These are phyloP conservation scores for Amesomyces nigricolor DNA, from an alignment of 2,329 filamentous ascomycete species.

Conservation along the genomic window DNA sequence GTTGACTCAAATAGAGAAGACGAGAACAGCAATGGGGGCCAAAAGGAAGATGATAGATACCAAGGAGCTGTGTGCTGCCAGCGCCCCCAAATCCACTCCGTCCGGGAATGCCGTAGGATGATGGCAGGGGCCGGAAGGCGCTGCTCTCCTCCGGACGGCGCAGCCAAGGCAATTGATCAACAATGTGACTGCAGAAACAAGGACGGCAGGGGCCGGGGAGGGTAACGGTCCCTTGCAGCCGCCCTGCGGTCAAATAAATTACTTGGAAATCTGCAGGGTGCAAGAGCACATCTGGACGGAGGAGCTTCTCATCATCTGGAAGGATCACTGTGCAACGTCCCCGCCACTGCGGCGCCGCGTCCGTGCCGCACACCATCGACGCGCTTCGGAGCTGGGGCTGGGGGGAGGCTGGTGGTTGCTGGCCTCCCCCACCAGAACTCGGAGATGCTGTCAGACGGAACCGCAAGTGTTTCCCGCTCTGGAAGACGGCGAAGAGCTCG, in stretches of 20 bases:
- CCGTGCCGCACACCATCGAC: neutral
- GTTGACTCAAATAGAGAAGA: no score
- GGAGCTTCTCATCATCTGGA: neutral
- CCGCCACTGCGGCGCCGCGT: conserved; percentile 2
- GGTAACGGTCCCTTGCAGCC: conserved; percentile 8
- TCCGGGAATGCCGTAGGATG: neutral
- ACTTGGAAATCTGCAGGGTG: neutral
- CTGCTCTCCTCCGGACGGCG: neutral
- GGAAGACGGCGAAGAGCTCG: no score
- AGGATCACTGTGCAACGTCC: neutral
- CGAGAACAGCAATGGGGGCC: no score
- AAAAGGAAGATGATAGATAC: no score
- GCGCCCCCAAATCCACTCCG: neutral
- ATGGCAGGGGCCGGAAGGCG: neutral
- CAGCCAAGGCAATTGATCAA: neutral
- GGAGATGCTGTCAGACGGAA: no score
- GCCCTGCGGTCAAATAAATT: neutral
- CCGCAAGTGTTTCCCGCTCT: no score
- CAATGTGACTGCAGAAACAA: neutral
- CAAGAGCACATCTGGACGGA: no score
- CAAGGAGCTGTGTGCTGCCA: neutral
- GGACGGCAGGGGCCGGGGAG: neutral
- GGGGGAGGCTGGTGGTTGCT: no score
- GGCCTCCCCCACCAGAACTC: no score
- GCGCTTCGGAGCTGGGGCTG: neutral